phyloP scores from a whole-genome alignment of 352 stramenopile genomes.

The Globisporangium cederbergense region DNA sequence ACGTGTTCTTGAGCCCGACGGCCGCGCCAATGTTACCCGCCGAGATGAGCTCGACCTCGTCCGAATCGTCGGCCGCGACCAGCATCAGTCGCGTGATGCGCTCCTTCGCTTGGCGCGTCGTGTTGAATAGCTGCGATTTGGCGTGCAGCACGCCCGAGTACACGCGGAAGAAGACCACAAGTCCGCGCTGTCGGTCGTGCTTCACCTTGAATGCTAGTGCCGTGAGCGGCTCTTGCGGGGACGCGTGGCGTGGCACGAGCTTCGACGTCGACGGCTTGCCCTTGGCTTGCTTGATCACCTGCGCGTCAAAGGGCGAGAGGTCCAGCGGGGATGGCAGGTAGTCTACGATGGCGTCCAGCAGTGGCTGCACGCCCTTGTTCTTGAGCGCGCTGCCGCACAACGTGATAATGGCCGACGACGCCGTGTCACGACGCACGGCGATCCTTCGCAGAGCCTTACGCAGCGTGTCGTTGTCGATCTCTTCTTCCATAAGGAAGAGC shows the following conservation, averaged over 20 bases:
- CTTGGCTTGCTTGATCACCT: constrained; percentile 34
- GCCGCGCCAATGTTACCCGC: constrained; percentile 91
- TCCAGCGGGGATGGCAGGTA: constrained; percentile 97
- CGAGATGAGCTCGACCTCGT: constrained; percentile 81
- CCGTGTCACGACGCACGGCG: constrained; percentile 41
- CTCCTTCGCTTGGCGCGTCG: constrained; percentile 56
- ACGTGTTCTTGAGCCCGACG: constrained; percentile 90
- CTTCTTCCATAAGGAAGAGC: constrained; percentile 71
- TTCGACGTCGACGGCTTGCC: constrained; percentile 24
- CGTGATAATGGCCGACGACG: constrained; percentile 45
- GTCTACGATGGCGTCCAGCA: constrained; percentile 97
- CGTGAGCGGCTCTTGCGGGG: constrained; percentile 43
- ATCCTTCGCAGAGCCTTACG: constrained; percentile 60
- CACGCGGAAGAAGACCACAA: constrained; percentile 91
- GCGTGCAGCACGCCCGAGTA: constrained; percentile 89
- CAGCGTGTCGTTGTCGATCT: constrained; percentile 45
- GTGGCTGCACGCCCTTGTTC: constrained; percentile 93
- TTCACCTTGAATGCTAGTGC: constrained; percentile 77
- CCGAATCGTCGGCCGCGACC: constrained; percentile 86
- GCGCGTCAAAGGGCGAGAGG: constrained; percentile 59
- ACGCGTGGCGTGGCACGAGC: constrained; percentile 33
- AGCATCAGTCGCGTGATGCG: constrained; percentile 80
- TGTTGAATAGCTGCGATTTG: constrained; percentile 79
- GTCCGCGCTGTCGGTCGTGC: constrained; percentile 68
- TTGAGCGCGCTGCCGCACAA: constrained; percentile 68